Evolutionary conservation across 129 eudicot genomes (phyloP).

Genomic region (Artemisia tridentata): DNA sequence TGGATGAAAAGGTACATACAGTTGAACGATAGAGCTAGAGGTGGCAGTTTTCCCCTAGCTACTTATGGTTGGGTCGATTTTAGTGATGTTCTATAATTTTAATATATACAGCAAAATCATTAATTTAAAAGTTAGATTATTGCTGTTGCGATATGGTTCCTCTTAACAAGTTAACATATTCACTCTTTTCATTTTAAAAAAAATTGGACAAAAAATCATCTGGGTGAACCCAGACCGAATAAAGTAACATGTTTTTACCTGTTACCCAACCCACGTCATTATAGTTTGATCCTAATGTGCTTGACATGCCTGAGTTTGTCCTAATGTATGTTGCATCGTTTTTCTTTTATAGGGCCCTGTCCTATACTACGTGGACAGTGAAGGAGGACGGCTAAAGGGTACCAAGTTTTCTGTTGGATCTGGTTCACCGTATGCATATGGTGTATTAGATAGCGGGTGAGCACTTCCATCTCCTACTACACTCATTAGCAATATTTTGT

Average conservation of each 20-base stretch:
- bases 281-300: background rate
- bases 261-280: background rate
- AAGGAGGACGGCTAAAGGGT: too few relatives aligned
- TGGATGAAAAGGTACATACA: slow-evolving; percentile 79
- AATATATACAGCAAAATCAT: background rate
- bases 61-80: background rate
- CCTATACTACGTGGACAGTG: slow-evolving; percentile 23
- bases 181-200: background rate
- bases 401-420: too few relatives aligned
- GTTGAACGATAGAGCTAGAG: background rate
- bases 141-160: background rate
- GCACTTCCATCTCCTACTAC: background rate
- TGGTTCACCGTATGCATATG: background rate
- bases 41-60: background rate
- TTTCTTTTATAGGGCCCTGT: slow-evolving; percentile 70
- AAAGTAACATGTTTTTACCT: background rate
- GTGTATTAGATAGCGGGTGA: background rate
- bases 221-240: background rate
- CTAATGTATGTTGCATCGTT: background rate
- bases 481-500: background rate
- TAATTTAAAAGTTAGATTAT: background rate
- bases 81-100: background rate
- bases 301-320: background rate
- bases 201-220: background rate
- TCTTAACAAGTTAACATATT: background rate